These are phyloP conservation scores for Eucalyptus tenuipes DNA, from an alignment of 345 rosid genomes.

Conservation along the genomic window DNA sequence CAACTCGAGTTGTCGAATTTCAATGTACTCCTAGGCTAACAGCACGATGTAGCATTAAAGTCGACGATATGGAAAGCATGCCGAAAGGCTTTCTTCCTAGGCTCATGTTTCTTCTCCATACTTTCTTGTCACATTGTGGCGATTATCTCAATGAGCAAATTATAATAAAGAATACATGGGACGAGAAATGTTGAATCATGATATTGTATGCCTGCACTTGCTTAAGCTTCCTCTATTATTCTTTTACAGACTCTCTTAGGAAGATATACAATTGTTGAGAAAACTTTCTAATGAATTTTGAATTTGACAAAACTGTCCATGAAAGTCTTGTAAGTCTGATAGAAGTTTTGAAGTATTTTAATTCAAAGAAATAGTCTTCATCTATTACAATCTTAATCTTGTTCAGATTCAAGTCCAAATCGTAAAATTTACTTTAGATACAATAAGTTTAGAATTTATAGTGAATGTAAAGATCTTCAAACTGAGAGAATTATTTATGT, in stretches of 20 bases:
- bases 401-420: no score
- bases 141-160: not conserved
- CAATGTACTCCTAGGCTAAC: not conserved
- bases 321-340: no score
- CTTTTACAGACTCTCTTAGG: not conserved
- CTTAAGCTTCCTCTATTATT: not conserved
- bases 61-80: not conserved
- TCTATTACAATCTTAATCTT: no score
- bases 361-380: no score
- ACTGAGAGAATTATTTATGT: not conserved
- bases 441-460: accelerated
- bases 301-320: accelerated
- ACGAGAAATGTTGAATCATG: not conserved
- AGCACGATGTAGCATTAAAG: not conserved
- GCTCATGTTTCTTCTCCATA: not conserved
- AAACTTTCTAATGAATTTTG: no score
- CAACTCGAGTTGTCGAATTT: not conserved
- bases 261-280: not conserved
- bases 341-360: no score
- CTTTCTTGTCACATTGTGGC: not conserved
- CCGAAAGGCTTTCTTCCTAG: not conserved
- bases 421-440: no score
- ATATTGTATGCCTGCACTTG: not conserved
- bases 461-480: not conserved
- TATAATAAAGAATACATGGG: not conserved